Evolutionary conservation across 164 flowering plant species (phyloP).

Genomic region (Stephania japonica): DNA sequence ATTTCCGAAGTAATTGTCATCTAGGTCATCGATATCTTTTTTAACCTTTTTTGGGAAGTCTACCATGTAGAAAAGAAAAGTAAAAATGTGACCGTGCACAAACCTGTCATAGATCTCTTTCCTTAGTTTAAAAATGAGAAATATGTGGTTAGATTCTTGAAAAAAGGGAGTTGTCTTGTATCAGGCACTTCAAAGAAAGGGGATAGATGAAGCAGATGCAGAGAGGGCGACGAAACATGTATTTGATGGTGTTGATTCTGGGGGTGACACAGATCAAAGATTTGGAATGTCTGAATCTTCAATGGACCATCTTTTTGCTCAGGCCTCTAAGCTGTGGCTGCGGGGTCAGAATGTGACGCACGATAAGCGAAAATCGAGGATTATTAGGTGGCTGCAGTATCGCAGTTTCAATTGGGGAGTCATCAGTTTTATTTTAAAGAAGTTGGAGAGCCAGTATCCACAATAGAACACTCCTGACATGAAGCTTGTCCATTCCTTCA

Average conservation of each 20-base stretch:
- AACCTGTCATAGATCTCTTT: no score
- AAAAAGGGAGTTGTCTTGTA: conserved; percentile 11
- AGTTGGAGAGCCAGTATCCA: conserved; percentile 46
- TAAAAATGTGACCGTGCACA: no score
- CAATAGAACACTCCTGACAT: conserved; percentile 17
- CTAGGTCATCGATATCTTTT: no score
- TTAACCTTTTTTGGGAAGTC: no score
- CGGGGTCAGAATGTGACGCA: conserved; percentile 36
- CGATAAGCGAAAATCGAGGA: conserved; percentile 65
- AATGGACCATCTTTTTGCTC: conserved; percentile 48
- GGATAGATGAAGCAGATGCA: conserved; percentile 44
- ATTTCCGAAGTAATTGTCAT: no score
- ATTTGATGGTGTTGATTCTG: conserved; percentile 41
- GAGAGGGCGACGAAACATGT: conserved; percentile 61
- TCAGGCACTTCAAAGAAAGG: conserved; percentile 65
- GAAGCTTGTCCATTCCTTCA: not conserved
- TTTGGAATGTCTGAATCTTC: conserved; percentile 54
- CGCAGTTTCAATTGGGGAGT: conserved; percentile 81
- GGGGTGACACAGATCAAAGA: conserved; percentile 23
- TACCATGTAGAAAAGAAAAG: no score
- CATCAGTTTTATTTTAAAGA: conserved; percentile 43
- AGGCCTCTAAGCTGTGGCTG: conserved; percentile 84
- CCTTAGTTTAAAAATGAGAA: no score
- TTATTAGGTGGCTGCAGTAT: conserved; percentile 84
- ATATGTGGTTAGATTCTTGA: not conserved